Evolutionary conservation across 2,329 filamentous ascomycete genomes (phyloP).

Genomic region (Ilyonectria robusta): DNA sequence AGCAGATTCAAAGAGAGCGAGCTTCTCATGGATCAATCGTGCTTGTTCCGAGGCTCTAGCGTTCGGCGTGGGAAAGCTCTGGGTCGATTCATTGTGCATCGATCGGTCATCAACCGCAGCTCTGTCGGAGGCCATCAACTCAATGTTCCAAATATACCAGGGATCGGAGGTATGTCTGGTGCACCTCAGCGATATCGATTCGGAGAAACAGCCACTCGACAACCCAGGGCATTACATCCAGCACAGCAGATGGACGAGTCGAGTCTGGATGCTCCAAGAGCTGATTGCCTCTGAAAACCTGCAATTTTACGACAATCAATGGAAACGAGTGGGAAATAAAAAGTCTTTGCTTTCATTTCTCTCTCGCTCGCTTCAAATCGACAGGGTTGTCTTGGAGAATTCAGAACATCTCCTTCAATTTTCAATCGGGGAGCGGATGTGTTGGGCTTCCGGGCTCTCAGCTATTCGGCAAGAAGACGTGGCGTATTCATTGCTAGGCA

Average conservation of each 20-base stretch:
- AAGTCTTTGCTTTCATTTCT: not conserved
- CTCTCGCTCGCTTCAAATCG: not conserved
- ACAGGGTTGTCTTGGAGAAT: not conserved
- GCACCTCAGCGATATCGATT: not conserved
- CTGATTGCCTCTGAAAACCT: not conserved
- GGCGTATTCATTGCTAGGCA: conserved; percentile 49
- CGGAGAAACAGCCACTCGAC: too few relatives aligned
- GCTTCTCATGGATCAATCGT: not conserved
- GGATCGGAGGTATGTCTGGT: not conserved
- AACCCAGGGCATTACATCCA: not conserved
- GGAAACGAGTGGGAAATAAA: not conserved
- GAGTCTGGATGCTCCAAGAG: conserved; percentile 8
- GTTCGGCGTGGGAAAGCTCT: not conserved
- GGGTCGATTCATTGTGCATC: not conserved
- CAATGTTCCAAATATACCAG: not conserved
- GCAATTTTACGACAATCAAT: not conserved
- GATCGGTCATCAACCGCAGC: not conserved
- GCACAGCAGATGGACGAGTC: not conserved
- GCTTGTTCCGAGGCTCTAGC: not conserved
- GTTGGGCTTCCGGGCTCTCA: conserved; percentile 6
- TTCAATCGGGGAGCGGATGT: conserved; percentile 2
- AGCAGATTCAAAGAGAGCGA: not conserved
- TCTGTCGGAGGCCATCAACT: conserved; percentile 2
- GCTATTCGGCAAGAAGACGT: conserved; percentile 42
- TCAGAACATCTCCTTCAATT: not conserved